Evolutionary conservation across 2,329 filamentous ascomycete species (phyloP), one percentile per base, ranked within the genome.

Genomic region (Botrytis paeoniae): DNA sequence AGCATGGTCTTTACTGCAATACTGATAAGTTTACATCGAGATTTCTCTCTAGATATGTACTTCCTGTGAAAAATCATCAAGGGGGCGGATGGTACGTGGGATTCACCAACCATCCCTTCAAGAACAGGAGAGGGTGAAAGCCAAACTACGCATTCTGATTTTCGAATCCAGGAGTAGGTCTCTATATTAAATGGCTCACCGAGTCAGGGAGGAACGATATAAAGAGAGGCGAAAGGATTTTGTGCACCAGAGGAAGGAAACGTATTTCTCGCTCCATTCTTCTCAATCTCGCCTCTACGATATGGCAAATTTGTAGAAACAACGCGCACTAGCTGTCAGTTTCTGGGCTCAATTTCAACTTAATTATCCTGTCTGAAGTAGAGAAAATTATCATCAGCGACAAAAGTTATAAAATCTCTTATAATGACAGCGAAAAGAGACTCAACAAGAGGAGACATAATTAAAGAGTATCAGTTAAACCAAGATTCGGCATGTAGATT

Each of bases 321-420:
- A 51, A 6, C 12, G 10, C 25, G 1, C 48, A n/a, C 4, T 51
- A 14, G 25, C 48, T 51, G 25, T 51, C 4, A 12, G 5, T 10
- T n/a, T 51, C 45, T 51, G 48, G 5, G 25, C 48, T 51, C 10
- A 51, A 14, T n/a, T 2, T 51, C 10, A 6, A 51, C 4, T 10
- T 51, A 14, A 1, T 14, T n/a, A 2, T 51, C 25, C 25, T 1
- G 12, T 51, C 25, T 10, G 12, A 51, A 14, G 25, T n/a, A 14
- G 0, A 51, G 0, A 18, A 14, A 2, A 14, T 4, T n/a, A 3
- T 51, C 48, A 51, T n/a, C 4, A 51, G 25, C 10, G 25, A 51
- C 10, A 51, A 6, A 0, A 51, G 14, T n/a, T 5, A n/a, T 51
- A 0, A n/a, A 14, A 12, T n/a, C 5, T n/a, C 10, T 12, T 4